Evolutionary conservation across 179 eudicot genomes (phyloP).

Genomic region (Vitellaria paradoxa): DNA sequence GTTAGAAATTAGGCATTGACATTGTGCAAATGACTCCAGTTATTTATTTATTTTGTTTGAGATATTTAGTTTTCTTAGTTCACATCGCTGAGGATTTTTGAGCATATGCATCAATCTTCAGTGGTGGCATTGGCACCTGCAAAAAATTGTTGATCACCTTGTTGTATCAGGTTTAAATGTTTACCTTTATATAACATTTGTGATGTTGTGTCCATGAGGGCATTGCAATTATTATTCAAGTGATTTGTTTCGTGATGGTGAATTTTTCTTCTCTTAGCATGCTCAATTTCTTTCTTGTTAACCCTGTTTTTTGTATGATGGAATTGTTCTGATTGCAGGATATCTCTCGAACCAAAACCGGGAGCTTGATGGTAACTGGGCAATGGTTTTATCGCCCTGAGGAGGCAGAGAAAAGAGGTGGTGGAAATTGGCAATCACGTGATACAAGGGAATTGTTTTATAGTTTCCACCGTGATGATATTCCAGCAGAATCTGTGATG

Average conservation of each 20-base stretch:
- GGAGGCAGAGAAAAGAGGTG: conserved; percentile 84
- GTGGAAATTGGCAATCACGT: conserved; percentile 88
- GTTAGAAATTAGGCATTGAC: too few relatives aligned
- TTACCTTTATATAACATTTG: too few relatives aligned
- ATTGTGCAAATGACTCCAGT: too few relatives aligned
- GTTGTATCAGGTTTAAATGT: too few relatives aligned
- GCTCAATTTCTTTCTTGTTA: neutral
- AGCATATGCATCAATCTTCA: neutral
- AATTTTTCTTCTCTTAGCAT: neutral
- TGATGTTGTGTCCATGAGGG: too few relatives aligned
- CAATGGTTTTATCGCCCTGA: conserved; percentile 99
- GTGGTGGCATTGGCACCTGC: too few relatives aligned
- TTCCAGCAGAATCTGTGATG: conserved; percentile 98
- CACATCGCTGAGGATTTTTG: neutral
- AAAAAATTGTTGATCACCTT: too few relatives aligned
- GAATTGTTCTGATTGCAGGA: conserved; percentile 42
- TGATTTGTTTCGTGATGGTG: too few relatives aligned
- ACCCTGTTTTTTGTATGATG: neutral
- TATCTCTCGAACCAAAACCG: conserved; percentile 54
- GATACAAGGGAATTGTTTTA: conserved; percentile 94
- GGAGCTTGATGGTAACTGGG: conserved; percentile 72
- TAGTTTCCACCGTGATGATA: conserved; percentile 96
- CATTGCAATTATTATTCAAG: too few relatives aligned
- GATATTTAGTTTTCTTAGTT: neutral
- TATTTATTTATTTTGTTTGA: too few relatives aligned